Base-by-base conservation (phyloP, 1,139 yeast genomes). In the Blastobotrys petasosporus region DNA sequence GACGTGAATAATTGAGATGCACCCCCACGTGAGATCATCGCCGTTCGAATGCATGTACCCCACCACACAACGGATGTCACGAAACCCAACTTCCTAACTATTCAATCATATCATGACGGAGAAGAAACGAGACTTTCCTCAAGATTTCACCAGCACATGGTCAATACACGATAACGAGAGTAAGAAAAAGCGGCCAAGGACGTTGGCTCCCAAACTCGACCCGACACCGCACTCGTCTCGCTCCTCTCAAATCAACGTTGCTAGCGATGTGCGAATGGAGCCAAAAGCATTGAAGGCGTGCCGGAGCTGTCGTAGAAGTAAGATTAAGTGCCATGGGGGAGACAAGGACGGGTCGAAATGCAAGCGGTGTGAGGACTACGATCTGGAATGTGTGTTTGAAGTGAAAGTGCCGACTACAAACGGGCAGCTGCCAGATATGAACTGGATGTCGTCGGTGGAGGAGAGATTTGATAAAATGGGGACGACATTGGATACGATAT, bases 291-390 rank as follows among this genome's bases (percentile, higher is more conserved):
- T 77, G 10, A 80, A 77, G 57, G 87, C 87, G 4, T 82, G 88
- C 58, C 69, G 77, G 17, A 73, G 73, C 57, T 82, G 88, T 59
- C 75, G 83, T 49, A 70, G 72, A 58, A 74, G 83, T 30, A 82
- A 82, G 63, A 82, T 81, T 29, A 79, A 75, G 62, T 82, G 88
- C 56, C 71, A 73, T 29, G 75, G 76, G 52, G 37, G 39, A 7
- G 45, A 23, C 15, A 58, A 64, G 7, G 59, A 55, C n/a, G 53
- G 56, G 11, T 55, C 61, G 40, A 82, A 82, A 1, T 82, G 88
- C 59, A 76, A 74, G 51, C 60, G 85, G 48, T 82, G 88, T 57
- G 54, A 69, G 16, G 72, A 73, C 38, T 71, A 68, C 16, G 77
- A 77, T 17, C 69, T 76, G 37, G 74, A 70, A 37, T 82, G 87